Conservation (phyloP, 352 stramenopile species). For the Pythium rhizo-oryzae region DNA sequence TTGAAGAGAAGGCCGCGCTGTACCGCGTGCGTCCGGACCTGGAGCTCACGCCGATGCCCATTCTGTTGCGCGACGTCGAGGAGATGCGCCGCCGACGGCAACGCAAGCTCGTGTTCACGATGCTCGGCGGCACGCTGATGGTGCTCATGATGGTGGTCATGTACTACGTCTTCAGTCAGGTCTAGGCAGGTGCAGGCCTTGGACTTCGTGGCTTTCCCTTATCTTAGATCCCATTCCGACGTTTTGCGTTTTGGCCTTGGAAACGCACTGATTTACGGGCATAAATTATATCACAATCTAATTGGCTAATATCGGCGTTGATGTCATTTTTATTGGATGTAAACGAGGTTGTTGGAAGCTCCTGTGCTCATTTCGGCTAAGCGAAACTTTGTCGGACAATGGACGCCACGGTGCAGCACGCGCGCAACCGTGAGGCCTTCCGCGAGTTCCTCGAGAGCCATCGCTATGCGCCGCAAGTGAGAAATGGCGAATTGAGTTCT, state of each 20-base stretch:
- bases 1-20: conserved; percentile 76
- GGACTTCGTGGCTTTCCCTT: not conserved
- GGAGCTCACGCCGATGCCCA: conserved; percentile 61
- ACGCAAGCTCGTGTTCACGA: conserved; percentile 71
- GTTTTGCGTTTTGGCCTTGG: conserved; percentile 17
- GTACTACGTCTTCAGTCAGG: conserved; percentile 68
- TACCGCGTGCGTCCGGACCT: conserved; percentile 73
- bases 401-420: conserved; percentile 24
- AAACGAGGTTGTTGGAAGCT: not conserved
- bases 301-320: too few relatives aligned
- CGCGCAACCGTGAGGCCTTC: conserved; percentile 41
- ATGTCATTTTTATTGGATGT: too few relatives aligned
- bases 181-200: too few relatives aligned
- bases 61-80: conserved; percentile 64
- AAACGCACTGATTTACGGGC: not conserved
- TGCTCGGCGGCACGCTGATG: conserved; percentile 63
- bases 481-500: too few relatives aligned
- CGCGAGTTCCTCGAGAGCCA: conserved; percentile 46
- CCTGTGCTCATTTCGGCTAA: conserved; percentile 2
- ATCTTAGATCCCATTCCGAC: conserved; percentile 15
- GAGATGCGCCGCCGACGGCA: conserved; percentile 61
- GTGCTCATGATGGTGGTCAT: conserved; percentile 78
- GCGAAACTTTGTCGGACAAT: too few relatives aligned
- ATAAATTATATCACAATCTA: not conserved
- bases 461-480: conserved; percentile 46